These are phyloP conservation scores for Yamadazyma sp. DNA, from an alignment of 1,139 yeast genomes.

Conservation along the genomic window DNA sequence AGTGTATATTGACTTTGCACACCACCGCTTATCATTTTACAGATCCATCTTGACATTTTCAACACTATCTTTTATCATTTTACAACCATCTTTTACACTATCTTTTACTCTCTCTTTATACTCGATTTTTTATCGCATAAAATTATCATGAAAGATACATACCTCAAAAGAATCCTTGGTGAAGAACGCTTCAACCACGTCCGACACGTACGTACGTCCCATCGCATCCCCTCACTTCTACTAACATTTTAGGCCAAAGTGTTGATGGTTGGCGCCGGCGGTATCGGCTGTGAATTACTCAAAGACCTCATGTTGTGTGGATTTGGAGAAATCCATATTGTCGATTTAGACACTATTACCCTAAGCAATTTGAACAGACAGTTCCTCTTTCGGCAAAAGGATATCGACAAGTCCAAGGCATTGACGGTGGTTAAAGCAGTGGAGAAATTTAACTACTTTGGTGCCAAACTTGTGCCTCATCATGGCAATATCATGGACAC, in stretches of 20 bases:
- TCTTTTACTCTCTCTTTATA: neutral
- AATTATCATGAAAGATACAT: conserved; percentile 34
- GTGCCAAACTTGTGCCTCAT: conserved; percentile 69
- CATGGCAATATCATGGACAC: conserved; percentile 89
- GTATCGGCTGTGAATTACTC: conserved; percentile 95
- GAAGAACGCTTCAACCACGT: conserved; percentile 30
- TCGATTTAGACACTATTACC: conserved; percentile 93
- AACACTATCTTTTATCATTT: too few species aligned
- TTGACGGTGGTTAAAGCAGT: conserved; percentile 84
- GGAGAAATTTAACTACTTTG: conserved; percentile 66
- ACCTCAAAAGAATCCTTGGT: conserved; percentile 47
- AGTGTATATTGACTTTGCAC: too few species aligned
- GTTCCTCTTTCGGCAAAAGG: conserved; percentile 81
- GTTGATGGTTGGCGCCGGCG: conserved; percentile 95
- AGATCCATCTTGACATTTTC: too few species aligned
- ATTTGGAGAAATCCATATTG: conserved; percentile 85
- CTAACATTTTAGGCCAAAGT: conserved; percentile 46
- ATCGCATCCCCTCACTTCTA: neutral
- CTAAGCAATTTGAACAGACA: conserved; percentile 90
- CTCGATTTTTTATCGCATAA: neutral
- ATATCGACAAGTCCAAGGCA: conserved; percentile 84
- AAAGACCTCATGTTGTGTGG: conserved; percentile 84
- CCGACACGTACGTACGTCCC: conserved; percentile 19
- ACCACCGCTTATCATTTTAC: too few species aligned
- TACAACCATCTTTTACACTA: neutral